phyloP scores from a whole-genome alignment of 2,329 filamentous ascomycete species.

The Xylariaceae sp. region DNA sequence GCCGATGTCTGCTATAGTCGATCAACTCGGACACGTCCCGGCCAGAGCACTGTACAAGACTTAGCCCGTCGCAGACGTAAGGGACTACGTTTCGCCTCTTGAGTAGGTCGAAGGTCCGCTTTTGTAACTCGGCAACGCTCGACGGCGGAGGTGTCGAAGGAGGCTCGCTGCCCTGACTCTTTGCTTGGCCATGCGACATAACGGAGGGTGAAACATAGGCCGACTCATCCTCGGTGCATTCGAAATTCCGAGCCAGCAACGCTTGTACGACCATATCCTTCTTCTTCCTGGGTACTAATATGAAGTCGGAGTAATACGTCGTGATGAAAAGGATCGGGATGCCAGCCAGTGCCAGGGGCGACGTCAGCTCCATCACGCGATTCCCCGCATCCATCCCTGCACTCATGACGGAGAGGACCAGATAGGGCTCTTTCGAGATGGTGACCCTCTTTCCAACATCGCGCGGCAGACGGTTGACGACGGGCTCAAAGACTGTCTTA shows the following conservation, averaged over 20 bases:
- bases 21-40: slow-evolving; percentile 54
- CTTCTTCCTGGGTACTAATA: slow-evolving; percentile 82
- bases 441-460: slow-evolving; percentile 63
- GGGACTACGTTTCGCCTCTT: slow-evolving; percentile 78
- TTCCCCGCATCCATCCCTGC: slow-evolving; percentile 91
- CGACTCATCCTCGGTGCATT: slow-evolving; percentile 76
- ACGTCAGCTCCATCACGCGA: slow-evolving; percentile 89
- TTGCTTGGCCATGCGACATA: slow-evolving; percentile 47
- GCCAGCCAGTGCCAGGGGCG: slow-evolving; percentile 86
- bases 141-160: slow-evolving; percentile 79
- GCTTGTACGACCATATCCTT: slow-evolving; percentile 77
- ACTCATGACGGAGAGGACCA: slow-evolving; percentile 88
- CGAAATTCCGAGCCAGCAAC: slow-evolving; percentile 80
- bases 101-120: slow-evolving; percentile 83
- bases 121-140: slow-evolving; percentile 79
- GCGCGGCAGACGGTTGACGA: slow-evolving; percentile 68
- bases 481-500: slow-evolving; percentile 75
- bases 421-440: slow-evolving; percentile 83
- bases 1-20: slow-evolving; percentile 44
- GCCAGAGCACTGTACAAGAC: slow-evolving; percentile 83
- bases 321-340: slow-evolving; percentile 99
- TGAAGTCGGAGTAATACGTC: slow-evolving; percentile 97
- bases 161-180: slow-evolving; percentile 47
- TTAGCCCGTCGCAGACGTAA: slow-evolving; percentile 70
- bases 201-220: slow-evolving; percentile 65